phyloP scores from a whole-genome alignment of 169 alveolate species.

The Eimeria tenella region DNA sequence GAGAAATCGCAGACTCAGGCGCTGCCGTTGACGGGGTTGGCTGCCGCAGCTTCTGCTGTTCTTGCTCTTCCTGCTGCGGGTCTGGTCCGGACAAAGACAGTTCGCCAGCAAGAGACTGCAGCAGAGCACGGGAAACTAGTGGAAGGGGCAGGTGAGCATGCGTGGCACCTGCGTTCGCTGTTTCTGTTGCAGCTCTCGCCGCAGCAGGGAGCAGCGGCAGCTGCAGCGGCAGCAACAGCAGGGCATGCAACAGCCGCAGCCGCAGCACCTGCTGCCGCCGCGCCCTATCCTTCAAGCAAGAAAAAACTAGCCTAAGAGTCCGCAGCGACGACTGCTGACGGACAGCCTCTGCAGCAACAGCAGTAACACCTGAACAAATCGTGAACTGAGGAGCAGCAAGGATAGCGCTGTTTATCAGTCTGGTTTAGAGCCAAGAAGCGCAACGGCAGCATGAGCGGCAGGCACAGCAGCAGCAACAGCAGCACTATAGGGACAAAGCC shows the following conservation, averaged over 20 bases:
- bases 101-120: slow-evolving; percentile 10
- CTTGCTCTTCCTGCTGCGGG: slow-evolving; percentile 18
- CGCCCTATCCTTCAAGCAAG: background rate
- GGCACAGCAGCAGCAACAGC: slow-evolving; percentile 9
- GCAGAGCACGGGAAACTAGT: background rate
- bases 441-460: slow-evolving; percentile 16
- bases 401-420: background rate
- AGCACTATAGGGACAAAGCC: background rate
- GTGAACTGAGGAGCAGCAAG: background rate
- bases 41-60: slow-evolving; percentile 5
- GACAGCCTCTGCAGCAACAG: slow-evolving; percentile 13
- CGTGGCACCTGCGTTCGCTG: background rate
- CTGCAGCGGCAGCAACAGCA: slow-evolving; percentile 44
- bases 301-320: background rate
- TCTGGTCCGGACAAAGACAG: background rate
- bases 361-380: background rate
- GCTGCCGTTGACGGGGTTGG: slow-evolving; percentile 29
- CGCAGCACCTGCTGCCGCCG: slow-evolving; percentile 37
- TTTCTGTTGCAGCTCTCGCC: background rate
- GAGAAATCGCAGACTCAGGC: background rate
- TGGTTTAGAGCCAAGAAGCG: background rate
- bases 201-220: slow-evolving; percentile 33
- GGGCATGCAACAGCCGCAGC: slow-evolving; percentile 19
- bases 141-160: background rate
- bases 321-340: background rate